Evolutionary conservation across 2,329 filamentous ascomycete species (phyloP).

Genomic region (Tetracladium maxilliforme): DNA sequence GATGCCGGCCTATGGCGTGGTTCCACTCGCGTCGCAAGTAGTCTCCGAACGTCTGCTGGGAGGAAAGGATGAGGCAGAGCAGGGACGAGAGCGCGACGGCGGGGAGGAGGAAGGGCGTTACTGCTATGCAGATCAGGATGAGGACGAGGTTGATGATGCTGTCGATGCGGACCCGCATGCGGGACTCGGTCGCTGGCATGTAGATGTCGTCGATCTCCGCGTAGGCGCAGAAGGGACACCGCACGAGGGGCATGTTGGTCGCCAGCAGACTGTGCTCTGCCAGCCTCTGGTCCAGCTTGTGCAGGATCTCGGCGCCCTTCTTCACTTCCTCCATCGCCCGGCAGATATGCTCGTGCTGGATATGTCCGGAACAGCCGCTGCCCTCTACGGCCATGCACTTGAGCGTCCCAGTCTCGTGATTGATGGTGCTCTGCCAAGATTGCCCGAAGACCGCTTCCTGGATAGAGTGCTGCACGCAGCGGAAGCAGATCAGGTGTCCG

Average conservation of each 20-base stretch:
- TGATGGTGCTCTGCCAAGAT: slow-evolving; percentile 72
- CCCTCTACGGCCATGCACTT: slow-evolving; percentile 67
- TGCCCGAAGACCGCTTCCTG: slow-evolving; percentile 88
- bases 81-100: slow-evolving; percentile 31
- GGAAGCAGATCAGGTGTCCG: slow-evolving; percentile 65
- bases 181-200: slow-evolving; percentile 36
- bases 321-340: slow-evolving; percentile 57
- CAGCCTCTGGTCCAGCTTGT: slow-evolving; percentile 65
- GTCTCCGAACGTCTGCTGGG: slow-evolving; percentile 24
- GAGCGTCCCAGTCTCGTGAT: slow-evolving; percentile 57
- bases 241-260: slow-evolving; percentile 59
- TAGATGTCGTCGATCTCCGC: slow-evolving; percentile 75
- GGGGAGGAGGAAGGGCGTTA: slow-evolving; percentile 40
- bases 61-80: slow-evolving; percentile 25
- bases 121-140: slow-evolving; percentile 36
- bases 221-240: slow-evolving; percentile 85
- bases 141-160: slow-evolving; percentile 21
- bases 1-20: slow-evolving; percentile 49
- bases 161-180: slow-evolving; percentile 40
- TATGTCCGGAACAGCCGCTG: slow-evolving; percentile 57
- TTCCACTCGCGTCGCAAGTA: slow-evolving; percentile 31
- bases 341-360: slow-evolving; percentile 54
- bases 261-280: slow-evolving; percentile 63
- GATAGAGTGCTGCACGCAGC: slow-evolving; percentile 68
- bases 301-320: slow-evolving; percentile 56